Percentiles rank a stretch among this genome's conserved stretches.
These are phyloP conservation scores for Lachnellula subtilissima DNA, from an alignment of 2,329 filamentous ascomycete species.

Conservation along the genomic window DNA sequence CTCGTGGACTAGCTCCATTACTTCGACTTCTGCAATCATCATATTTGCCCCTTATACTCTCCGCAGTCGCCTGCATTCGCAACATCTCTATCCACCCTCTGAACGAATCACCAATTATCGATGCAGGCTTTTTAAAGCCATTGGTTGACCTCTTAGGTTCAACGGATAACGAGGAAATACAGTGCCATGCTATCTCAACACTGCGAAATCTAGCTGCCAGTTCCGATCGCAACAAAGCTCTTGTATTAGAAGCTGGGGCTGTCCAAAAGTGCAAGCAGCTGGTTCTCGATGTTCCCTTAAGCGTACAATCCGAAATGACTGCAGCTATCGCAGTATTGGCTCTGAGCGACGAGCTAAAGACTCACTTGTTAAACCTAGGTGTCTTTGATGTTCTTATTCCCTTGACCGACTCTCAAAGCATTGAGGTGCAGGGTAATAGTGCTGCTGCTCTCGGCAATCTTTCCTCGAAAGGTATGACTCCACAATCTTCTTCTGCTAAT, in stretches of 20 bases:
- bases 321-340: constrained; percentile 97
- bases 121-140: constrained; percentile 91
- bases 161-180: constrained; percentile 97
- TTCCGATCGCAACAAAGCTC: constrained; percentile 94
- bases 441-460: constrained; percentile 92
- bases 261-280: constrained; percentile 99
- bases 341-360: constrained; percentile 91
- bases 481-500: neutral
- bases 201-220: constrained; percentile 92
- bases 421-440: constrained; percentile 97
- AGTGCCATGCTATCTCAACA: constrained; percentile 97
- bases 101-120: constrained; percentile 98
- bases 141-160: constrained; percentile 90
- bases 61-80: constrained; percentile 94
- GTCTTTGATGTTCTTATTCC: constrained; percentile 97
- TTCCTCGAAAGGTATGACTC: constrained; percentile 80
- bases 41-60: constrained; percentile 91
- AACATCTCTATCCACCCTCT: constrained; percentile 98
- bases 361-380: constrained; percentile 81
- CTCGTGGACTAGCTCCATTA: constrained; percentile 77
- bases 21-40: constrained; percentile 89
- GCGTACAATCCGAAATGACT: constrained; percentile 98
- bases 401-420: constrained; percentile 88
- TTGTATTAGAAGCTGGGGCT: constrained; percentile 93
- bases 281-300: constrained; percentile 85